Evolutionary conservation across 768 basidiomycete genomes (phyloP).

Genomic region (Epithele typhae): DNA sequence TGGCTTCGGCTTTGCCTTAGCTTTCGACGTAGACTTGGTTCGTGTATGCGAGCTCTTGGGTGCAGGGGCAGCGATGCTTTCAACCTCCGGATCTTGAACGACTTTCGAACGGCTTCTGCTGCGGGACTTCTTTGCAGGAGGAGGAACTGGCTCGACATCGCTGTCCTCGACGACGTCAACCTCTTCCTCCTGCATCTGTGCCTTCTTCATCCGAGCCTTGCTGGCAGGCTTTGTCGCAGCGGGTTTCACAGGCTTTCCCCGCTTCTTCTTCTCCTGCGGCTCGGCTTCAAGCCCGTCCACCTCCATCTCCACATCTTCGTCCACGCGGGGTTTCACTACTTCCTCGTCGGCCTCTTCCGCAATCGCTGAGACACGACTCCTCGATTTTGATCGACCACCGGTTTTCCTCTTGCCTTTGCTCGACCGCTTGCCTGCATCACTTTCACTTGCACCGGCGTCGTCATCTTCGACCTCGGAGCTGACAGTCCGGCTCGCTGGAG

Average conservation of each 20-base stretch:
- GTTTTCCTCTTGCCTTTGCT: slow-evolving; percentile 24
- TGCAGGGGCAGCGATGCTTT: slow-evolving; percentile 3
- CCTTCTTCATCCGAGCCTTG: slow-evolving; percentile 10
- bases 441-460: slow-evolving; percentile 22
- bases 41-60: slow-evolving; percentile 13
- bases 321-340: background rate
- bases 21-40: slow-evolving; percentile 9
- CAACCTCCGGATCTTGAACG: slow-evolving; percentile 13
- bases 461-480: slow-evolving; percentile 21
- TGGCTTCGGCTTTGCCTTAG: slow-evolving; percentile 9
- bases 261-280: slow-evolving; percentile 15
- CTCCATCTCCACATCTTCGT: slow-evolving; percentile 12
- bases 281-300: slow-evolving; percentile 1
- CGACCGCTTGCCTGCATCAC: slow-evolving; percentile 22
- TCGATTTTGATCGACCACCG: slow-evolving; percentile 20
- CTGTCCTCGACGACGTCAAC: too few relatives aligned
- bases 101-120: slow-evolving; percentile 18
- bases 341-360: slow-evolving; percentile 27
- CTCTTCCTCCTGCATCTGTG: background rate
- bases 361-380: slow-evolving; percentile 25
- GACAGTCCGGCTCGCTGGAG: slow-evolving; percentile 11
- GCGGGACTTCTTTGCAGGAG: slow-evolving; percentile 12
- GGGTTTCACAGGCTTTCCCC: slow-evolving; percentile 8
- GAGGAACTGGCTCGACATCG: slow-evolving; percentile 2
- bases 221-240: slow-evolving; percentile 2